A percentile compares a stretch with the other conserved stretches of the same genome.
phyloP scores from a whole-genome alignment of 352 stramenopile genomes.

The Phytophthora citrophthora region DNA sequence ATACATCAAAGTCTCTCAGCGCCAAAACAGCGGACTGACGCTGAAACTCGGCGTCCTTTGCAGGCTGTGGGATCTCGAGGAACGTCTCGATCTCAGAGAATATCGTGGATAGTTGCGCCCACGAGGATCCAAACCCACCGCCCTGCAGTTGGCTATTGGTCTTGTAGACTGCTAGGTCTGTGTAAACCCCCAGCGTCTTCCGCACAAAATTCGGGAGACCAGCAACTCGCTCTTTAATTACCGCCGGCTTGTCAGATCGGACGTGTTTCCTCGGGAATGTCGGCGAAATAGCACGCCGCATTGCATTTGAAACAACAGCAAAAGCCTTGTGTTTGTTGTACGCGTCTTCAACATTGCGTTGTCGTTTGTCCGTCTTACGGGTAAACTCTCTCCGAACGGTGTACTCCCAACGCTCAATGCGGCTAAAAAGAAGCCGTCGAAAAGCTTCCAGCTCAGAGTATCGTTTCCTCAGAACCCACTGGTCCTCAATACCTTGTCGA shows the following conservation, averaged over 20 bases:
- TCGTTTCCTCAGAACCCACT: conserved; percentile 62
- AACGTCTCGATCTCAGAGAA: conserved; percentile 49
- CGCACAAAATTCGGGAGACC: conserved; percentile 55
- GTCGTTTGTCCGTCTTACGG: conserved; percentile 6
- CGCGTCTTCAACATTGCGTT: not conserved
- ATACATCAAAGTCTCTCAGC: conserved; percentile 50
- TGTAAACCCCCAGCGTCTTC: conserved; percentile 55
- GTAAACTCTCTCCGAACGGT: conserved; percentile 35
- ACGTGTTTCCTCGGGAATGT: conserved; percentile 63
- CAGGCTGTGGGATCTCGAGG: conserved; percentile 49
- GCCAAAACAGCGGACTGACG: conserved; percentile 50
- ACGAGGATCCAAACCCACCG: conserved; percentile 26
- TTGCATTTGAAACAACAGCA: conserved; percentile 51
- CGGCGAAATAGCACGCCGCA: conserved; percentile 48
- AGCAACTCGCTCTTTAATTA: conserved; percentile 43
- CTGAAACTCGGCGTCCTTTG: conserved; percentile 52
- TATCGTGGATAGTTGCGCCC: conserved; percentile 34
- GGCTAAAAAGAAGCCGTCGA: conserved; percentile 42
- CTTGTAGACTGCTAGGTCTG: conserved; percentile 58
- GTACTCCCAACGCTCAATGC: conserved; percentile 52
- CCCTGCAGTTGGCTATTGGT: conserved; percentile 29
- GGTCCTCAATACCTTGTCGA: conserved; percentile 7
- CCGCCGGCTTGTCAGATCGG: conserved; percentile 42
- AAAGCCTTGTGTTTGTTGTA: conserved; percentile 36
- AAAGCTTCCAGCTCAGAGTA: conserved; percentile 66